Conservation (phyloP, 2,329 filamentous ascomycete species). For the Xylaria sp. region DNA sequence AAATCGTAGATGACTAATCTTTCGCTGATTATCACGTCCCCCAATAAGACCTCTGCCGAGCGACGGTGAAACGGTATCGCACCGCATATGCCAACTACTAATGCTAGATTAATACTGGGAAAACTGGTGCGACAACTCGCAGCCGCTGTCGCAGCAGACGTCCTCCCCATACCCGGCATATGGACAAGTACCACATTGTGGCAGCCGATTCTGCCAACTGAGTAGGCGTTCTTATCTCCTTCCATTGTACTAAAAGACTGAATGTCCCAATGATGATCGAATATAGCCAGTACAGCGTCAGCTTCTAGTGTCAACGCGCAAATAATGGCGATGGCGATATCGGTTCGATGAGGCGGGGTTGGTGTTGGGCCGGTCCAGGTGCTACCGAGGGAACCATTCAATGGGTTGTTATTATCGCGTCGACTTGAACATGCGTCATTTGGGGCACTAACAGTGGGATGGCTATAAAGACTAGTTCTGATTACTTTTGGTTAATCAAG, state of each 20-base stretch:
- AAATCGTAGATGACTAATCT: constrained; percentile 22
- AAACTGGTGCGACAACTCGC: constrained; percentile 17
- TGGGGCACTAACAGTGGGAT: neutral
- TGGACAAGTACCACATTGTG: constrained; percentile 26
- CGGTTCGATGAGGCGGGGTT: constrained; percentile 4
- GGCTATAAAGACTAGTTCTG: neutral
- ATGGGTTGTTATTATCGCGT: neutral
- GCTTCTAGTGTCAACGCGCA: constrained; percentile 19
- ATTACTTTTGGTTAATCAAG: neutral
- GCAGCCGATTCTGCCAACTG: constrained; percentile 19
- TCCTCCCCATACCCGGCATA: constrained; percentile 19
- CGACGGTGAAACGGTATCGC: constrained; percentile 12
- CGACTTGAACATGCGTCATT: neutral
- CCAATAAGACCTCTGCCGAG: constrained; percentile 12
- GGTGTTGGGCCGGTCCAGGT: neutral
- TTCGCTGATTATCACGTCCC: constrained; percentile 19
- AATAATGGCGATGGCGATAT: constrained; percentile 15
- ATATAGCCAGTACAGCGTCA: constrained; percentile 10
- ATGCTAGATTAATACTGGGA: constrained; percentile 10
- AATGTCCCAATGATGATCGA: constrained; percentile 23
- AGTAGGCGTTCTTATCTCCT: constrained; percentile 20
- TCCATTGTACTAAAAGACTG: neutral
- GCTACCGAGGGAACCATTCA: neutral
- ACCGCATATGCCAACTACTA: constrained; percentile 20
- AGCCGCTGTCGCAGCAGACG: constrained; percentile 8